phyloP scores from a whole-genome alignment of 495 filamentous ascomycete genomes.

The Oleoguttula mirabilis region DNA sequence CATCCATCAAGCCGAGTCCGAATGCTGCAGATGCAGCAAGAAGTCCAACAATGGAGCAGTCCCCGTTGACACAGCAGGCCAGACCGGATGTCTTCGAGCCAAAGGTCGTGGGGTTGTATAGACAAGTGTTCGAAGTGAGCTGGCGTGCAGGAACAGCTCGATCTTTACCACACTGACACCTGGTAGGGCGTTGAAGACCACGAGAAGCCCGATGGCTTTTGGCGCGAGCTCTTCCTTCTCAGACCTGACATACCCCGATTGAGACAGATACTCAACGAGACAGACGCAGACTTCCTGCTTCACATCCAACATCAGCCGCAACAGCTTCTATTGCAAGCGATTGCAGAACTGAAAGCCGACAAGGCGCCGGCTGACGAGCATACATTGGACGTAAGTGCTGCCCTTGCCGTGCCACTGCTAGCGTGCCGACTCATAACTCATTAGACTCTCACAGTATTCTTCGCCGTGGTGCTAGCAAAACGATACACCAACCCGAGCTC shows the following conservation, averaged over 20 bases:
- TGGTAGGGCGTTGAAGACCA: slow-evolving; percentile 46
- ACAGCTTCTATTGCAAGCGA: slow-evolving; percentile 62
- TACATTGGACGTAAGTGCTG: slow-evolving; percentile 70
- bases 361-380: slow-evolving; percentile 54
- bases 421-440: slow-evolving; percentile 38
- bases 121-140: slow-evolving; percentile 70
- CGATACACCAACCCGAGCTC: slow-evolving; percentile 93
- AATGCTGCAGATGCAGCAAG: background rate
- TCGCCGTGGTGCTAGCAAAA: slow-evolving; percentile 68
- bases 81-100: slow-evolving; percentile 84
- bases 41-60: slow-evolving; percentile 56
- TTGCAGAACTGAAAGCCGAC: slow-evolving; percentile 53
- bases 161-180: background rate
- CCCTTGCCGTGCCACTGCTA: background rate
- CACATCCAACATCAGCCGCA: slow-evolving; percentile 59
- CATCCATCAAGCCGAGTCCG: slow-evolving; percentile 9
- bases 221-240: slow-evolving; percentile 89
- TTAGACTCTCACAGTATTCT: slow-evolving; percentile 82
- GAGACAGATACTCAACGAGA: slow-evolving; percentile 49
- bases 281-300: slow-evolving; percentile 63
- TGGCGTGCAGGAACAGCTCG: background rate
- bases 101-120: slow-evolving; percentile 84
- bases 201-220: slow-evolving; percentile 78
- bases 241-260: slow-evolving; percentile 60
- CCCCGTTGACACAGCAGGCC: slow-evolving; percentile 84